These are phyloP conservation scores for Silene latifolia DNA, from an alignment of 148 eudicot species.

Conservation along the genomic window DNA sequence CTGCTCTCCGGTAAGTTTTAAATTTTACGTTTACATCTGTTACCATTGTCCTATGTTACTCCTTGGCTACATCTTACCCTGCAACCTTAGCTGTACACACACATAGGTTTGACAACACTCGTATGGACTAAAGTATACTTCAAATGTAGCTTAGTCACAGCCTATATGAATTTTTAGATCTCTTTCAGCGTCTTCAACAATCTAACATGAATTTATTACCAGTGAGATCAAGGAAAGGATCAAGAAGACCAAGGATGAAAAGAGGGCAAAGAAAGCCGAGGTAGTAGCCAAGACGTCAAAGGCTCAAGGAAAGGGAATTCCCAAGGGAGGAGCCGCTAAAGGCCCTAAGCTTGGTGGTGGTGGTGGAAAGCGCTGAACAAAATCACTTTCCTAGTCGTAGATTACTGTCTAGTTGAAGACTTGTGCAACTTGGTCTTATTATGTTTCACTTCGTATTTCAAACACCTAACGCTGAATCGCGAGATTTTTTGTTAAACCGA, in stretches of 20 bases:
- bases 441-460: slow-evolving; percentile 17
- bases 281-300: slow-evolving; percentile 39
- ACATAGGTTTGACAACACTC: too few species aligned
- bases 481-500: slow-evolving; percentile 18
- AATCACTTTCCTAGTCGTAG: slow-evolving; percentile 22
- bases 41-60: too few species aligned
- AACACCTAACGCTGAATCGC: slow-evolving; percentile 21
- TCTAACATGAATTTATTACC: not conserved
- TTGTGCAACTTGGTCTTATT: slow-evolving; percentile 19
- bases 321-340: slow-evolving; percentile 42
- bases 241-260: slow-evolving; percentile 69
- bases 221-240: slow-evolving; percentile 74
- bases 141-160: too few species aligned
- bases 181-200: not conserved
- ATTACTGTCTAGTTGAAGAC: slow-evolving; percentile 18
- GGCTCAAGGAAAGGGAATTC: slow-evolving; percentile 33
- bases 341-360: slow-evolving; percentile 70
- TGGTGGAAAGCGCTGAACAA: slow-evolving; percentile 55
- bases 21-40: too few species aligned
- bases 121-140: too few species aligned
- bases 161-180: too few species aligned
- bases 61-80: too few species aligned
- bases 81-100: too few species aligned
- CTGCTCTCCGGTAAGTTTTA: slow-evolving; percentile 53
- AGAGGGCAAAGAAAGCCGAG: slow-evolving; percentile 61